Evolutionary conservation across 192 early-diverging fungal species (phyloP), one percentile per base, ranked within the genome.

Genomic region (Rhizophagus sp.): DNA sequence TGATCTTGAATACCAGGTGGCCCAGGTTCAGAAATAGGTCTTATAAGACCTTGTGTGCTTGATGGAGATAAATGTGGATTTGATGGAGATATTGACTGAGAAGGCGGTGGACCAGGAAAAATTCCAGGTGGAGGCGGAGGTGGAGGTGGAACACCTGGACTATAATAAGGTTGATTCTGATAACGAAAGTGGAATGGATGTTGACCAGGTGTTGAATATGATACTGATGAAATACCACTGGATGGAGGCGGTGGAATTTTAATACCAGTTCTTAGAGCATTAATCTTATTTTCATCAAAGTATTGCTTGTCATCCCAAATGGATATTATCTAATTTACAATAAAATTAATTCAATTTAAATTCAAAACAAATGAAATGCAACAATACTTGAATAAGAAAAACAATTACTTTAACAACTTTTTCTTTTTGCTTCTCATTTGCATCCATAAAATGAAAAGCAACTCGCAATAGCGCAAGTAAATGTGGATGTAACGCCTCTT

Each of bases 381-480:
- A 44, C 5, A 17, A 10, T 36, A 36, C 10, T 17, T 19, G 1
- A 70, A 70, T 70, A 19, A 79, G 19, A 11, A 52, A 27, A 64
- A 63, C n/a, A 11, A 66, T 79, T 82, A 87, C 88, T 83, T 89
- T 89, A 9, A 84, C 80, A n/a, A 89, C 84, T 39, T 87, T 84
- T 6, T 87, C 81, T 25, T 82, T 76, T 65, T 83, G 83, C 27
- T 49, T 30, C 30, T 89, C 85, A 30, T 85, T 81, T 22, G 82
- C 69, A 62, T 81, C 81, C 12, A 83, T 82, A 77, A 81, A 85
- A 72, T 83, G 83, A 52, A 88, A 89, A n/a, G 86, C 88, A 27
- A 82, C 66, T 39, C 84, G 84, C 25, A 89, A 49, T 27, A 89
- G 74, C 12, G 85, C 79, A 2, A 86, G 84, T 15, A 89, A 78